Evolutionary conservation across 345 rosid genomes (phyloP).

Genomic region (Populus nigra): DNA sequence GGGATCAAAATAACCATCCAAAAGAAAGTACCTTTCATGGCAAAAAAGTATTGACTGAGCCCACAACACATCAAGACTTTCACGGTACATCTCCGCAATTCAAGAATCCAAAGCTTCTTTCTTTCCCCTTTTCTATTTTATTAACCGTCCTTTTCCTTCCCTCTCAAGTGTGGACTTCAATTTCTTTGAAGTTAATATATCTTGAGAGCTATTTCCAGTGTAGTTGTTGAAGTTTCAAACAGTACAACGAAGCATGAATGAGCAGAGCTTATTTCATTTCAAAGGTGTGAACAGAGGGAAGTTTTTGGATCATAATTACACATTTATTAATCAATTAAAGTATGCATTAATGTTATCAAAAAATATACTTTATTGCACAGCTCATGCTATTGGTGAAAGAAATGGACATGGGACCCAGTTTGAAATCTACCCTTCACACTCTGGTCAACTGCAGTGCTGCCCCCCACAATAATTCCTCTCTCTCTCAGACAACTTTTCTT

Average conservation of each 20-base stretch:
- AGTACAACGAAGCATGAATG: not conserved
- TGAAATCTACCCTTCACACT: not conserved
- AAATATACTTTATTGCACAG: too few relatives aligned
- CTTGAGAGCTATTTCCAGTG: not conserved
- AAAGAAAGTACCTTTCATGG: conserved; percentile 46
- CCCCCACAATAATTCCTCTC: not conserved
- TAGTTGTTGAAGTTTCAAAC: not conserved
- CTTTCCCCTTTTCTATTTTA: not conserved
- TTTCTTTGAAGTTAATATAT: not conserved
- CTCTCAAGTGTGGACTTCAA: not conserved
- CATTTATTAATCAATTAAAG: too few relatives aligned
- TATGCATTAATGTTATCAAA: too few relatives aligned
- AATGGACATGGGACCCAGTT: conserved; percentile 11
- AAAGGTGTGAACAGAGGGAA: conserved; percentile 6
- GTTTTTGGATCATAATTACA: not conserved
- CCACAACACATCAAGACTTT: conserved; percentile 48
- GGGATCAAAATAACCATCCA: conserved; percentile 23
- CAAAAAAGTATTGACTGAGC: conserved; percentile 46
- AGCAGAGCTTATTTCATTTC: not conserved
- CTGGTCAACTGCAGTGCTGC: not conserved
- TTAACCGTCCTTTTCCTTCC: not conserved
- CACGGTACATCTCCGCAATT: conserved; percentile 36
- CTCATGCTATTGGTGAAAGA: too few relatives aligned
- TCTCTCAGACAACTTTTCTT: not conserved
- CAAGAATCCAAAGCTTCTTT: conserved; percentile 38